Evolutionary conservation across 1,284 basidiomycete genomes (phyloP), one percentile per base, ranked within the genome.

Genomic region (Trichosporon sp.): DNA sequence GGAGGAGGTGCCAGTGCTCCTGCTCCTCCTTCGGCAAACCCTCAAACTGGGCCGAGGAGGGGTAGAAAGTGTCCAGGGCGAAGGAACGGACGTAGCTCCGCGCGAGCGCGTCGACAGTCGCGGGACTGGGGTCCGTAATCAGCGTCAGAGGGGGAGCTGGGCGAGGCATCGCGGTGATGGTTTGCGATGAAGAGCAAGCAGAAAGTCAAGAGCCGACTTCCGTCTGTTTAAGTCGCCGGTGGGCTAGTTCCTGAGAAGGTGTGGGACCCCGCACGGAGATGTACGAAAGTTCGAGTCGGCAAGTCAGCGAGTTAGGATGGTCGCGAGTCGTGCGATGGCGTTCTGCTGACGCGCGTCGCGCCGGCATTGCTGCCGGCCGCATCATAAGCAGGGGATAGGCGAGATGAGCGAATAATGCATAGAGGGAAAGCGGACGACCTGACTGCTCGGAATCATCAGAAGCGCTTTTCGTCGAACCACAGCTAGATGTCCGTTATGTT

Each of bases 1-100:
- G 59, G 16, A 63, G 59, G 14, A 35, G 14, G 59, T 63, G 59
- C 59, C 59, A 63, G 14, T 37, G 31, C 8, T 63, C 59, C 32
- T n/a, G 14, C 16, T 63, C 59, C 6, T 35, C 59, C 5, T 37
- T 16, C 4, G 59, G 59, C 12, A 63, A 6, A 10, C 31, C 59
- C 16, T 14, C 31, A n/a, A 63, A 63, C 32, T 37, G 59, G 6
- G 32, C 59, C 59, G 59, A 35, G 6, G 59, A 14, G 19, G 59
- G 59, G 35, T 63, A 63, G 16, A 63, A 63, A 2, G 14, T 63
- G 32, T 63, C 59, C 59, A 63, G 7, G 10, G 14, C 4, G 14
- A 63, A 63, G 31, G 59, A 63, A 14, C 14, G 5, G 16, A n/a
- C 59, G 7, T 63, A 63, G 6, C 31, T 35, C 14, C 10, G 14